Conservation (phyloP, 1,284 basidiomycete species). For the Vanrija sp. region DNA sequence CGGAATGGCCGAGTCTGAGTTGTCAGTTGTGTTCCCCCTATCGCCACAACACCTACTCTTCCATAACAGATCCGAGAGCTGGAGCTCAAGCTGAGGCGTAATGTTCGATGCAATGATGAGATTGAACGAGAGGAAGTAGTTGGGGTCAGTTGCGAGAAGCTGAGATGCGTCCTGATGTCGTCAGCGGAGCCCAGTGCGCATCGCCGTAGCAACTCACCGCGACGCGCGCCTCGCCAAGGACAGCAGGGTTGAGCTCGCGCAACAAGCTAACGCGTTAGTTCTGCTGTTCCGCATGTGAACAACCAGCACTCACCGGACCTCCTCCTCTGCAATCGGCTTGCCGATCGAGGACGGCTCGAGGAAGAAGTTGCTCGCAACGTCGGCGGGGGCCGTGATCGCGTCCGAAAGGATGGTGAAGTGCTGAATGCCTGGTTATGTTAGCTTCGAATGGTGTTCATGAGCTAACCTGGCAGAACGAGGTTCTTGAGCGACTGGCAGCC, state of each 20-base stretch:
- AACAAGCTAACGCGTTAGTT: constrained; percentile 53
- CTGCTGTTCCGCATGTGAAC: neutral
- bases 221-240: constrained; percentile 66
- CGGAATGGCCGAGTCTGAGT: constrained; percentile 28
- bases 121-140: constrained; percentile 60
- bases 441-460: neutral
- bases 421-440: constrained; percentile 60
- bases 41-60: constrained; percentile 31
- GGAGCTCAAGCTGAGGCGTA: constrained; percentile 56
- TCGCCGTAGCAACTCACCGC: constrained; percentile 46
- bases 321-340: constrained; percentile 72
- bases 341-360: constrained; percentile 73
- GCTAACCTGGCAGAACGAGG: constrained; percentile 76
- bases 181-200: neutral
- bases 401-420: constrained; percentile 83
- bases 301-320: constrained; percentile 54
- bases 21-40: constrained; percentile 4
- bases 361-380: constrained; percentile 96
- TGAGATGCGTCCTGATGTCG: constrained; percentile 53
- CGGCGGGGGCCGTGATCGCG: constrained; percentile 60
- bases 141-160: constrained; percentile 58
- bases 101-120: constrained; percentile 83
- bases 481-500: constrained; percentile 88
- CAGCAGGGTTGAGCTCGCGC: constrained; percentile 81
- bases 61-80: constrained; percentile 68